phyloP scores from a whole-genome alignment of 1,139 yeast species.

The Yamadazyma kanchanaburiensis region DNA sequence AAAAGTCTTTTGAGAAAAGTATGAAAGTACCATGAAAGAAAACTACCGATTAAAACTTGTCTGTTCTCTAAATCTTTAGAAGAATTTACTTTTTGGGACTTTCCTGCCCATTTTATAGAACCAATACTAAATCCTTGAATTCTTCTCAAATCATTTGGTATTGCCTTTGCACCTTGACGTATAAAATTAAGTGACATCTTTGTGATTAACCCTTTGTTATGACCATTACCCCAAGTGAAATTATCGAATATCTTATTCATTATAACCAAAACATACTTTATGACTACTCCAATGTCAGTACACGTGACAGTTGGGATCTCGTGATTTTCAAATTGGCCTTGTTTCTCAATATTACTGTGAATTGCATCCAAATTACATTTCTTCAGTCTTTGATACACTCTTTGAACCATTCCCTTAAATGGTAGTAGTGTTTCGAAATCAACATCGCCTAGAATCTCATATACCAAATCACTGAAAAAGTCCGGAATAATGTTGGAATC shows the following conservation, averaged over 20 bases:
- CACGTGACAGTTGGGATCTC: not conserved
- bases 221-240: slow-evolving; percentile 50
- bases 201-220: slow-evolving; percentile 44
- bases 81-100: slow-evolving; percentile 20
- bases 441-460: slow-evolving; percentile 10
- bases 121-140: slow-evolving; percentile 29
- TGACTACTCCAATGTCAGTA: slow-evolving; percentile 19
- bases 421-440: not conserved
- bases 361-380: slow-evolving; percentile 7
- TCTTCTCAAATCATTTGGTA: slow-evolving; percentile 21
- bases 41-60: slow-evolving; percentile 27
- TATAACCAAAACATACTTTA: slow-evolving; percentile 36
- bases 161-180: slow-evolving; percentile 29
- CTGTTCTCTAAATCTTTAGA: slow-evolving; percentile 35
- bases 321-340: not conserved
- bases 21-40: slow-evolving; percentile 59
- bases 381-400: slow-evolving; percentile 2
- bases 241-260: slow-evolving; percentile 51
- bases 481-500: slow-evolving; percentile 3
- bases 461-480: slow-evolving; percentile 3
- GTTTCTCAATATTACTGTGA: slow-evolving; percentile 1
- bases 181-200: slow-evolving; percentile 37
- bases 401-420: not conserved
- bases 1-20: slow-evolving; percentile 47
- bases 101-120: slow-evolving; percentile 49